A percentile compares a stretch with the other conserved stretches of the same genome.
Evolutionary conservation across 2,329 filamentous ascomycete species (phyloP).

Genomic region (Arthrocladium fulminans): DNA sequence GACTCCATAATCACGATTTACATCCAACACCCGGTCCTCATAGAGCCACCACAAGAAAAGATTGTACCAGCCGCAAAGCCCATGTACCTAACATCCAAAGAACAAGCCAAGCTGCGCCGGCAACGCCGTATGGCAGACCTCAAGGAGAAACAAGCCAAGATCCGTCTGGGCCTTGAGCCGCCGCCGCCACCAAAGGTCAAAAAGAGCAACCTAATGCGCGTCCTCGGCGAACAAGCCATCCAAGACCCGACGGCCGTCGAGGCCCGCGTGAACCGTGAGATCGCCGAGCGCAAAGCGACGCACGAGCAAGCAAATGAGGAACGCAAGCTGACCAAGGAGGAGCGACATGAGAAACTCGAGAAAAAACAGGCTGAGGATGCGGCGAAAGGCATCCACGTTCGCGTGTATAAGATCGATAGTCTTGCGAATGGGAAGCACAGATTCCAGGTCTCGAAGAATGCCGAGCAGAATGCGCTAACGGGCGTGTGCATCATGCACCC

Average conservation of each 20-base stretch:
- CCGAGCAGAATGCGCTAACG: conserved; percentile 76
- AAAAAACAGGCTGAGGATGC: conserved; percentile 80
- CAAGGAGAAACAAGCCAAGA: conserved; percentile 95
- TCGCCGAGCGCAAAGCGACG: conserved; percentile 70
- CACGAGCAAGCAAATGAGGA: conserved; percentile 75
- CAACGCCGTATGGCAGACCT: conserved; percentile 85
- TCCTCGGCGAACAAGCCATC: conserved; percentile 82
- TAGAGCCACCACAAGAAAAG: conserved; percentile 87
- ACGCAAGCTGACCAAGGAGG: conserved; percentile 78
- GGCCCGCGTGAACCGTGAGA: conserved; percentile 84
- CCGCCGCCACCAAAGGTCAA: conserved; percentile 93
- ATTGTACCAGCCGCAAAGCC: conserved; percentile 70
- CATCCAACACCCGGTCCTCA: conserved; percentile 82
- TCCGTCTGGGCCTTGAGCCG: conserved; percentile 78
- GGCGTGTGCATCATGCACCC: conserved; percentile 91
- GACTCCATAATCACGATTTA: conserved; percentile 85
- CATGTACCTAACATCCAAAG: conserved; percentile 83
- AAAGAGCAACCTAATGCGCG: conserved; percentile 94
- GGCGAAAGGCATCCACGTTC: conserved; percentile 71
- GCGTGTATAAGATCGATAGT: conserved; percentile 82
- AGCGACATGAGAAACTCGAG: conserved; percentile 73
- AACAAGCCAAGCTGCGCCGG: conserved; percentile 82
- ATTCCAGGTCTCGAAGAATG: conserved; percentile 87
- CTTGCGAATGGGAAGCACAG: conserved; percentile 89
- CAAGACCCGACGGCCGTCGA: conserved; percentile 97